Evolutionary conservation across 192 early-diverging fungal genomes (phyloP).

Genomic region (Spizellomyces sp.): DNA sequence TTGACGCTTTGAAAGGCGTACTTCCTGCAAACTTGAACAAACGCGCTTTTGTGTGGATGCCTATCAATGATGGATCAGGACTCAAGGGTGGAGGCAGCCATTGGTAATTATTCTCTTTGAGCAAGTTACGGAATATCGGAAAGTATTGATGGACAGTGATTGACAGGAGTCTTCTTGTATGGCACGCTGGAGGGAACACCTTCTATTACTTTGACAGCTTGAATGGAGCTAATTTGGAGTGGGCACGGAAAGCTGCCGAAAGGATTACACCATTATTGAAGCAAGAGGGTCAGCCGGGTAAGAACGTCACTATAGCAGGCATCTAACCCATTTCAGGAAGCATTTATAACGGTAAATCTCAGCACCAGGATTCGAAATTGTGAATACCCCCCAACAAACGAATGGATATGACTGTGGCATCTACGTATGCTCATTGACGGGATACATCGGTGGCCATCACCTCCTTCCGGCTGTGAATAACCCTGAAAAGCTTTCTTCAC

Average conservation of each 20-base stretch:
- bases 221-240: background rate
- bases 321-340: too few species aligned
- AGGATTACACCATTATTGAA: background rate
- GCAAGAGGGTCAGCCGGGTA: too few species aligned
- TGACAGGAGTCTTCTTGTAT: conserved; percentile 19
- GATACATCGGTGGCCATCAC: background rate
- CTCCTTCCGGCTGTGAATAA: conserved; percentile 8
- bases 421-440: conserved; percentile 13
- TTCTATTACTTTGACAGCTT: conserved; percentile 13
- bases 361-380: background rate
- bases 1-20: conserved; percentile 1
- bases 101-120: conserved; percentile 22
- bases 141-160: background rate
- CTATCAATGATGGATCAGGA: conserved; percentile 30
- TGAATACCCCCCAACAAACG: conserved; percentile 14
- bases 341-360: background rate
- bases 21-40: conserved; percentile 8
- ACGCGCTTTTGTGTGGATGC: conserved; percentile 18
- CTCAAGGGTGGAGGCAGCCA: conserved; percentile 28
- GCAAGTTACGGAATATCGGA: background rate
- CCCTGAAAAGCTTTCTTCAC: background rate
- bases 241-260: background rate
- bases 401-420: conserved; percentile 34
- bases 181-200: background rate
- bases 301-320: too few species aligned